Conservation (phyloP, 768 basidiomycete species). For the Epithele typhae region DNA sequence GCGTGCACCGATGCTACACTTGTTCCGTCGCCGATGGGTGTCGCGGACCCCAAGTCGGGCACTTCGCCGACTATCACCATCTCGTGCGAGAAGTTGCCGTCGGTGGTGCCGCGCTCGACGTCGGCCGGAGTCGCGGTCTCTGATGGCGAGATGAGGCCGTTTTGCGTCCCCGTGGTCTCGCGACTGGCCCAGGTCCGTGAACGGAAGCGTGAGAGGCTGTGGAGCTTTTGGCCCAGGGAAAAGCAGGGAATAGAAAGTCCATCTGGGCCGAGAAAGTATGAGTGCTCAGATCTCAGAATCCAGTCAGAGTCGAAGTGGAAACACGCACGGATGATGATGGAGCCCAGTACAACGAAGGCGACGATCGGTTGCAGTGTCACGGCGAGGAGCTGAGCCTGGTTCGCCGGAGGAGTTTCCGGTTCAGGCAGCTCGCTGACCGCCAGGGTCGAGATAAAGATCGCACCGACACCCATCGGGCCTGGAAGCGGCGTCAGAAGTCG, state of each 20-base stretch:
- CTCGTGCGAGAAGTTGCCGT: too few species aligned
- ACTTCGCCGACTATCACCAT: too few species aligned
- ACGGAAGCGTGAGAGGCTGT: constrained; percentile 43
- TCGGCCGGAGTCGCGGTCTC: constrained; percentile 1
- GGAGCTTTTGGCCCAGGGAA: constrained; percentile 44
- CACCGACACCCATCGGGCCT: constrained; percentile 92
- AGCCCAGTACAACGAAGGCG: constrained; percentile 81
- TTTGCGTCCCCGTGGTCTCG: constrained; percentile 28
- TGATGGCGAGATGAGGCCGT: constrained; percentile 19
- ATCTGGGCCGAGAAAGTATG: constrained; percentile 34
- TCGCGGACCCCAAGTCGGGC: too few species aligned
- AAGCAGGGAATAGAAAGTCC: constrained; percentile 71
- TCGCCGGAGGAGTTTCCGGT: constrained; percentile 55
- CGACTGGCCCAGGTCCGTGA: constrained; percentile 38
- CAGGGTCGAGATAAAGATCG: constrained; percentile 82
- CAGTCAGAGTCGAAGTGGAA: too few species aligned
- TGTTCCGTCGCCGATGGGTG: too few species aligned
- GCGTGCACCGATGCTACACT: too few species aligned
- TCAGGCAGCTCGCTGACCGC: constrained; percentile 59
- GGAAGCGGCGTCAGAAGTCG: too few species aligned
- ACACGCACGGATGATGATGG: constrained; percentile 83
- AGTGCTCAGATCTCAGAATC: too few species aligned
- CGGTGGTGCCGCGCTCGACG: constrained; percentile 10
- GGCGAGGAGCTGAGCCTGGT: constrained; percentile 70
- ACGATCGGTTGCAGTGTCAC: constrained; percentile 77